These are phyloP conservation scores for Phytophthora hibernalis DNA, from an alignment of 352 stramenopile genomes.

Conservation along the genomic window DNA sequence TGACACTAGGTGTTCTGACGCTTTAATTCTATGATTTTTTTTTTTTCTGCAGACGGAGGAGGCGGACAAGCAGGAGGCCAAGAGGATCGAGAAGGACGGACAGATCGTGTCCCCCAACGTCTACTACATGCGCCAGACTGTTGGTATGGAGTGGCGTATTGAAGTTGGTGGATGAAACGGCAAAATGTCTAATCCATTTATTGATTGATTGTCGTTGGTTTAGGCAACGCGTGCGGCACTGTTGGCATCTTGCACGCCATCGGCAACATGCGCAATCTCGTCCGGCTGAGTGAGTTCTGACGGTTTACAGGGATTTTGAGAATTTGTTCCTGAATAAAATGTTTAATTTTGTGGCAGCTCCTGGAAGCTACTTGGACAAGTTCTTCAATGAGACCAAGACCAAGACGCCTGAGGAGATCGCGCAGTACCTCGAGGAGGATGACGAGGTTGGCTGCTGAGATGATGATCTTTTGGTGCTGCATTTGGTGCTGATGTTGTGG, in stretches of 20 bases:
- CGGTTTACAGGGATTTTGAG: not conserved
- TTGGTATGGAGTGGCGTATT: constrained; percentile 55
- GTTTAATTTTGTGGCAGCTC: constrained; percentile 33
- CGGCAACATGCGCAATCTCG: constrained; percentile 89
- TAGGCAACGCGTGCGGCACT: constrained; percentile 96
- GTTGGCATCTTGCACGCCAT: constrained; percentile 95
- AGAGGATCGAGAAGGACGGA: constrained; percentile 71
- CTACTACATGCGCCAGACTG: constrained; percentile 96
- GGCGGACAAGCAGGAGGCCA: constrained; percentile 73
- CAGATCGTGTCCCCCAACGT: constrained; percentile 81
- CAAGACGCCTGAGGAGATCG: constrained; percentile 85
- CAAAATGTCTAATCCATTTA: constrained; percentile 11
- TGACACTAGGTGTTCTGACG: constrained; percentile 2
- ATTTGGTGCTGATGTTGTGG: constrained; percentile 2
- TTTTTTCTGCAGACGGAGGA: constrained; percentile 65
- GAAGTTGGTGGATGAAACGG: constrained; percentile 2
- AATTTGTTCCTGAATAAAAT: not conserved
- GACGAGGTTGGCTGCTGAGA: constrained; percentile 60
- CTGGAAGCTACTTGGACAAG: constrained; percentile 78
- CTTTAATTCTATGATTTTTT: constrained; percentile 4
- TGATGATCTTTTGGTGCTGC: not conserved
- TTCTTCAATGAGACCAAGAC: constrained; percentile 86
- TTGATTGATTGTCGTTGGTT: constrained; percentile 3
- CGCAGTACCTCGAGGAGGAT: constrained; percentile 91
- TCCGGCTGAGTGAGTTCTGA: constrained; percentile 60